Percentiles rank a stretch among this genome's conserved stretches.
phyloP scores from a whole-genome alignment of 2,329 filamentous ascomycete genomes.

The Diaporthe ampelina region DNA sequence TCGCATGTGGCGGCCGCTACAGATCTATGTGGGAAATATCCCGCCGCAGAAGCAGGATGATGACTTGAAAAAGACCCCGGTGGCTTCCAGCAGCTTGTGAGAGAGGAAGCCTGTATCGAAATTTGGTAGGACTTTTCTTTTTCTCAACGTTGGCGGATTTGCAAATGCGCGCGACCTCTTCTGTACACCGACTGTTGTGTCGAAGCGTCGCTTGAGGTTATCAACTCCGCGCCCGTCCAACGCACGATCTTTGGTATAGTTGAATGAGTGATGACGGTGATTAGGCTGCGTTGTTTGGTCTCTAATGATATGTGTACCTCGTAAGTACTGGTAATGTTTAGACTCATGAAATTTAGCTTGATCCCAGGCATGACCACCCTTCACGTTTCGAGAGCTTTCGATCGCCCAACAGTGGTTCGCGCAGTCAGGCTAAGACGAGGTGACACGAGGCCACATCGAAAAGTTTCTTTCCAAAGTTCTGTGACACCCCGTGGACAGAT shows the following conservation, averaged over 20 bases:
- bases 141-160: too few species aligned
- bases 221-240: background rate
- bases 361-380: background rate
- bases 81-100: background rate
- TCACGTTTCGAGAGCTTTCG: background rate
- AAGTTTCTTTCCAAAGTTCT: background rate
- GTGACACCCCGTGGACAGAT: background rate
- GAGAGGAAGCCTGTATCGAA: too few species aligned
- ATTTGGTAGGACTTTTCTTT: background rate
- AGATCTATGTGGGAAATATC: constrained; percentile 11
- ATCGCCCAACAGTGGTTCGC: background rate
- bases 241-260: background rate
- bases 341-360: background rate
- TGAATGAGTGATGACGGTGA: background rate
- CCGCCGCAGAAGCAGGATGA: constrained; percentile 1
- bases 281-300: background rate
- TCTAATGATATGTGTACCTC: background rate
- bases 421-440: background rate
- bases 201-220: background rate
- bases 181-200: background rate
- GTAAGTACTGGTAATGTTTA: background rate
- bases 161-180: background rate
- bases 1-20: constrained; percentile 20
- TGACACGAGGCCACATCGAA: background rate
- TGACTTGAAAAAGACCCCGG: background rate